These are phyloP conservation scores for Diphasiastrum complanatum DNA, from an alignment of 83 land plant species.

Conservation along the genomic window DNA sequence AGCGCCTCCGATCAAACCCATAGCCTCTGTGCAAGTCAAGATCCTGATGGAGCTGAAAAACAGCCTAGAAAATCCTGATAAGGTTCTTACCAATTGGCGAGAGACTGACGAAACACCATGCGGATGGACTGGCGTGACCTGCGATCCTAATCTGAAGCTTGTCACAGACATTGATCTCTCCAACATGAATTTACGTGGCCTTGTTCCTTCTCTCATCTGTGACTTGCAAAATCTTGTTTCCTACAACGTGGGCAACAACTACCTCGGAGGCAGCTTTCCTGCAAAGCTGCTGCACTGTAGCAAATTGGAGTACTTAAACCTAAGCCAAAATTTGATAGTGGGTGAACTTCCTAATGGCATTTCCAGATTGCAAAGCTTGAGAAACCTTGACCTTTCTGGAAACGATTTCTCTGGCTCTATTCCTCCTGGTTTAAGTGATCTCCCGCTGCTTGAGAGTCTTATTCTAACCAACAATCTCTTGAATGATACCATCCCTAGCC, in stretches of 20 bases:
- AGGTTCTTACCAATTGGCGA: slow-evolving; percentile 8
- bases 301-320: slow-evolving; percentile 19
- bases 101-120: slow-evolving; percentile 5
- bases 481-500: slow-evolving; percentile 44
- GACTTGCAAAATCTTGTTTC: not conserved
- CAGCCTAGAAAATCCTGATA: not conserved
- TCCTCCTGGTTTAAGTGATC: slow-evolving; percentile 15
- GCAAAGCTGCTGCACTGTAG: slow-evolving; percentile 7
- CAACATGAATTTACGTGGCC: slow-evolving; percentile 20
- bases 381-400: slow-evolving; percentile 10
- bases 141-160: not conserved
- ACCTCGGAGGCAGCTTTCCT: slow-evolving; percentile 15
- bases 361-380: slow-evolving; percentile 16
- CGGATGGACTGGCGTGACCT: slow-evolving; percentile 14
- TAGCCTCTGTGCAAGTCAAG: no score
- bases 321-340: slow-evolving; percentile 19
- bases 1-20: no score
- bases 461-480: slow-evolving; percentile 49
- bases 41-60: slow-evolving; percentile 14
- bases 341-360: slow-evolving; percentile 25
- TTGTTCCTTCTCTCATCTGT: slow-evolving; percentile 4
- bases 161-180: slow-evolving; percentile 15
- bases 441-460: slow-evolving; percentile 25
- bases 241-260: no score
- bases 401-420: slow-evolving; percentile 14